These are phyloP conservation scores for Oryza longistaminata DNA, from an alignment of 176 grass and related monocot genomes.

Conservation along the genomic window DNA sequence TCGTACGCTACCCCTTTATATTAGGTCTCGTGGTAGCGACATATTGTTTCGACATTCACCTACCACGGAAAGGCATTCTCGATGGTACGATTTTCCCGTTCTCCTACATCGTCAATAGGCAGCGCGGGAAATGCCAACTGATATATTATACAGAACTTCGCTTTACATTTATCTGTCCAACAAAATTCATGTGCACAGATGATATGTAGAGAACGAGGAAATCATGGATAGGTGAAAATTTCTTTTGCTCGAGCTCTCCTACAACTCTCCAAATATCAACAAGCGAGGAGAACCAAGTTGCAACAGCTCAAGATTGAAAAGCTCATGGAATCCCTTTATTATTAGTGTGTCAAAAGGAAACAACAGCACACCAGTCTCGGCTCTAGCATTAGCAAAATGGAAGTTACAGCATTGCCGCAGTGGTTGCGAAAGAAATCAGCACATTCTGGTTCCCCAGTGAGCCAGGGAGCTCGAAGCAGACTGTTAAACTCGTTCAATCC, in stretches of 20 bases:
- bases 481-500: background rate
- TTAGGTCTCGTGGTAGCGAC: too few relatives aligned
- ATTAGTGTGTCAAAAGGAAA: slow-evolving; percentile 14
- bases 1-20: too few relatives aligned
- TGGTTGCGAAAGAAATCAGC: slow-evolving; percentile 21
- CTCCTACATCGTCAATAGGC: background rate
- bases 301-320: background rate
- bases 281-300: background rate
- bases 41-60: too few relatives aligned
- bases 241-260: background rate
- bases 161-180: too few relatives aligned
- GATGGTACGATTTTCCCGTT: too few relatives aligned
- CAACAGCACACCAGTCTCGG: background rate
- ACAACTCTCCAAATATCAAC: too few relatives aligned
- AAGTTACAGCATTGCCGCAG: slow-evolving; percentile 8
- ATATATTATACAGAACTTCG: too few relatives aligned
- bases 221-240: background rate
- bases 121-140: too few relatives aligned
- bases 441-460: background rate
- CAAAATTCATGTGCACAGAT: background rate
- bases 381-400: slow-evolving; percentile 8
- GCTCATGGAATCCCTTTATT: slow-evolving; percentile 17
- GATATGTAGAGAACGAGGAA: background rate
- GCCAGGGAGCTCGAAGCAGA: slow-evolving; percentile 20
- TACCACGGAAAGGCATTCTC: too few relatives aligned